These are phyloP conservation scores for Wickerhamiella azymoides DNA, from an alignment of 805 yeast genomes.

Conservation along the genomic window DNA sequence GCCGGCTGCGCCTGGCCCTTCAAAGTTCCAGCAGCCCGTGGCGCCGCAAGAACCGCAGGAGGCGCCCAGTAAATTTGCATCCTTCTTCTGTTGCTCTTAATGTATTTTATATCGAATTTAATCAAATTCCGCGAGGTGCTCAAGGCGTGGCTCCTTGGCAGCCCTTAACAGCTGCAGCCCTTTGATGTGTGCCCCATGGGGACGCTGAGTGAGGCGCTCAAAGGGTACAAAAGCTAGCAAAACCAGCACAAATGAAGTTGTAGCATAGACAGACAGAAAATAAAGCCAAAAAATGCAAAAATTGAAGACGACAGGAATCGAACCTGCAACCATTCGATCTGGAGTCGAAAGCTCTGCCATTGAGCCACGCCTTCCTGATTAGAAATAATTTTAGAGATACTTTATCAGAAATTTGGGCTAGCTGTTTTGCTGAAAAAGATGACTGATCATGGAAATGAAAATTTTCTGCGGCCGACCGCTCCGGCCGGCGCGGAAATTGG, in stretches of 20 bases:
- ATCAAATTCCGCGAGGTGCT: too few species aligned
- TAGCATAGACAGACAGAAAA: too few species aligned
- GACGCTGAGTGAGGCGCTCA: neutral
- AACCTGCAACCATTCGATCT: slow-evolving; percentile 10
- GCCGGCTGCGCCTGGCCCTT: slow-evolving; percentile 1
- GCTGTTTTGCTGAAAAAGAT: too few species aligned
- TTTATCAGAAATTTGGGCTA: too few species aligned
- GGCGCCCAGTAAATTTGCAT: slow-evolving; percentile 3
- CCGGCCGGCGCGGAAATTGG: too few species aligned
- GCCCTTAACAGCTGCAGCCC: too few species aligned
- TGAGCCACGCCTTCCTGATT: slow-evolving; percentile 8
- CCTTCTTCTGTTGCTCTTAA: slow-evolving; percentile 6
- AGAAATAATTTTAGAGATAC: neutral
- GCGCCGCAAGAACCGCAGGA: neutral
- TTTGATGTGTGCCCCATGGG: too few species aligned
- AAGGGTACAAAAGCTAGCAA: neutral
- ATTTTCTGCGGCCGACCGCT: too few species aligned
- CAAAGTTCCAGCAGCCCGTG: slow-evolving; percentile 5
- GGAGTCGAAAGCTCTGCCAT: slow-evolving; percentile 10
- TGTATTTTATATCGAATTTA: neutral
- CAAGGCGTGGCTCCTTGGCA: too few species aligned
- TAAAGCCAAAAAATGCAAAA: neutral
- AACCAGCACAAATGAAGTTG: neutral
- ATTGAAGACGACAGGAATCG: slow-evolving; percentile 9
- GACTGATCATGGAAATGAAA: too few species aligned